Conservation (phyloP, 1,139 yeast genomes). For the Geotrichum candidum region DNA sequence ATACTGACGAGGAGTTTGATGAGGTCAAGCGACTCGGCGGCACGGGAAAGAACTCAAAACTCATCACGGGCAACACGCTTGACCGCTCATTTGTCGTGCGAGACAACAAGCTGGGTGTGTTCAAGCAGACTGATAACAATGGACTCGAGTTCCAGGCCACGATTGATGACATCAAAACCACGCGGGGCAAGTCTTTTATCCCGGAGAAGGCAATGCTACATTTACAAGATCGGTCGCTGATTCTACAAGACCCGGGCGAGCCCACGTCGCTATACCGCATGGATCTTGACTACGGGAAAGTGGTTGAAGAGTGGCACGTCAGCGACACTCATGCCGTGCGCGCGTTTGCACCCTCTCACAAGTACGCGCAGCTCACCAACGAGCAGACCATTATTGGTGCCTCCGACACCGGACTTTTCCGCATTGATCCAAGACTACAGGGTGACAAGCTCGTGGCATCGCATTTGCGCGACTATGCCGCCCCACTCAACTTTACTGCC, state of each 20-base stretch:
- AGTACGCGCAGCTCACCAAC: slow-evolving; percentile 64
- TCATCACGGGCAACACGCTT: slow-evolving; percentile 64
- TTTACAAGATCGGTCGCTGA: slow-evolving; percentile 60
- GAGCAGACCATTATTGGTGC: slow-evolving; percentile 73
- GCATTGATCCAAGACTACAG: slow-evolving; percentile 68
- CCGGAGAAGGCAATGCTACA: slow-evolving; percentile 73
- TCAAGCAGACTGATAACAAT: slow-evolving; percentile 51
- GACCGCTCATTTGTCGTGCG: slow-evolving; percentile 74
- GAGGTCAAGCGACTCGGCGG: slow-evolving; percentile 33
- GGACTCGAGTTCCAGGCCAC: slow-evolving; percentile 60
- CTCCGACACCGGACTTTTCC: slow-evolving; percentile 58
- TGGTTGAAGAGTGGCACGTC: slow-evolving; percentile 76
- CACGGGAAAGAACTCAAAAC: slow-evolving; percentile 48
- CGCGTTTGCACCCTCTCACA: slow-evolving; percentile 60
- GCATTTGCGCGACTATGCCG: slow-evolving; percentile 48
- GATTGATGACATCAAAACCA: slow-evolving; percentile 51
- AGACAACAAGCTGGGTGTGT: slow-evolving; percentile 76
- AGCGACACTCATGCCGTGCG: slow-evolving; percentile 42
- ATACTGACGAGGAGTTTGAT: slow-evolving; percentile 34
- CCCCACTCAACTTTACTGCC: slow-evolving; percentile 53
- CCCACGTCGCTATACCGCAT: slow-evolving; percentile 51
- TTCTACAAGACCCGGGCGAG: slow-evolving; percentile 51
- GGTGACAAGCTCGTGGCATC: slow-evolving; percentile 53
- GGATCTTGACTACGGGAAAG: slow-evolving; percentile 73
- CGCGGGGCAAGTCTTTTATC: slow-evolving; percentile 48